Percentiles rank a stretch among this genome's conserved stretches.
Evolutionary conservation across 1,284 basidiomycete species (phyloP).

Genomic region (Boletellus deceptivus): DNA sequence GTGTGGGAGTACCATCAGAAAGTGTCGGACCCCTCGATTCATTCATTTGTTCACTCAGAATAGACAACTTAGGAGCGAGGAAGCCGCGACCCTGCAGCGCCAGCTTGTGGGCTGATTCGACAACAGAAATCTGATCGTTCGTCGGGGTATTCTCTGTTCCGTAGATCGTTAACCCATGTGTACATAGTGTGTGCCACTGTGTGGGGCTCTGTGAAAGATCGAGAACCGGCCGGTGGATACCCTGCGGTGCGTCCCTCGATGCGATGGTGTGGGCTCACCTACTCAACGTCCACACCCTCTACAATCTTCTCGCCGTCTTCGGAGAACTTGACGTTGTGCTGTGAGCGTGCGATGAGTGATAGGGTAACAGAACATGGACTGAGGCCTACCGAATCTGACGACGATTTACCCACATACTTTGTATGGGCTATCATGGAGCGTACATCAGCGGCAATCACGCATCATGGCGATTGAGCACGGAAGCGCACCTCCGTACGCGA

Average conservation of each 20-base stretch:
- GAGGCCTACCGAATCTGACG: constrained; percentile 52
- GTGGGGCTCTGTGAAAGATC: too few species aligned
- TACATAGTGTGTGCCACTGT: neutral
- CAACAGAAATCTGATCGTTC: neutral
- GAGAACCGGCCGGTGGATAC: too few species aligned
- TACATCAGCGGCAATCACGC: constrained; percentile 4
- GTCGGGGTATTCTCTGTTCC: neutral
- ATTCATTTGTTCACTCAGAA: too few species aligned
- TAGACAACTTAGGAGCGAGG: too few species aligned
- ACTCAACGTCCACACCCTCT: constrained; percentile 56
- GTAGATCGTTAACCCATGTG: neutral
- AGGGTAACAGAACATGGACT: neutral
- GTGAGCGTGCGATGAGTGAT: constrained; percentile 1
- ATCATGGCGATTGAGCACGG: neutral
- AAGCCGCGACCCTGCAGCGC: too few species aligned
- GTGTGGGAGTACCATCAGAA: too few species aligned
- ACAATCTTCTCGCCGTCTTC: constrained; percentile 71
- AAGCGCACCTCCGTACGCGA: constrained; percentile 79
- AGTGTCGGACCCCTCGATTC: too few species aligned
- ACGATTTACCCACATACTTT: constrained; percentile 82
- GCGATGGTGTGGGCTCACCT: neutral
- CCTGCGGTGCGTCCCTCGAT: too few species aligned
- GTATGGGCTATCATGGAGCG: constrained; percentile 67
- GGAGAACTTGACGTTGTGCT: constrained; percentile 81
- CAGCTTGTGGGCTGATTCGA: too few species aligned